phyloP scores from a whole-genome alignment of 805 yeast genomes.

The Metschnikowia similis region DNA sequence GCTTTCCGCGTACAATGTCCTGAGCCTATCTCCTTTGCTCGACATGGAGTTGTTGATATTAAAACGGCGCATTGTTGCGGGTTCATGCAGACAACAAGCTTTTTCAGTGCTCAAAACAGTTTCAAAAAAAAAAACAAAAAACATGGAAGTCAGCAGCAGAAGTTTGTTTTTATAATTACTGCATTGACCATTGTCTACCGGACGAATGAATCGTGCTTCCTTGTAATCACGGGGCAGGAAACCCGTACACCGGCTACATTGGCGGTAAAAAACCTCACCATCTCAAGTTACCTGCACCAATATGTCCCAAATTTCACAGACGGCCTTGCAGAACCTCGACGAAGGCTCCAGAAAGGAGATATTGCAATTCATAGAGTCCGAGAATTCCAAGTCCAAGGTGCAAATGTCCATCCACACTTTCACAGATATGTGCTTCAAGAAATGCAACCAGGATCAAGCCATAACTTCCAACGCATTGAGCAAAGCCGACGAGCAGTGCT shows the following conservation, averaged over 20 bases:
- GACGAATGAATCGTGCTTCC: not conserved
- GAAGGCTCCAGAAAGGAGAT: constrained; percentile 71
- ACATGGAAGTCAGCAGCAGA: not conserved
- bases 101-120: not conserved
- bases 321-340: constrained; percentile 45
- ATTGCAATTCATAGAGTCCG: constrained; percentile 70
- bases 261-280: not conserved
- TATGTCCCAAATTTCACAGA: constrained; percentile 35
- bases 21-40: constrained; percentile 1
- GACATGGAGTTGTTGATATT: constrained; percentile 1
- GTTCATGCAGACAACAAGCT: not conserved
- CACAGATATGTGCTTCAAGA: constrained; percentile 87
- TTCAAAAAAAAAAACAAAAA: not conserved
- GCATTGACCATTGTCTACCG: not conserved
- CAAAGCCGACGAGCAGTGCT: constrained; percentile 62
- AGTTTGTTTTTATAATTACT: not conserved
- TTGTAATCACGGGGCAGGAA: not conserved
- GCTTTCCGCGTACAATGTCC: not conserved
- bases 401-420: constrained; percentile 82
- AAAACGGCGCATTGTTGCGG: not conserved
- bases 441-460: constrained; percentile 55
- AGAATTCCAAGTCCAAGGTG: constrained; percentile 81
- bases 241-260: constrained; percentile 11
- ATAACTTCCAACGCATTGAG: constrained; percentile 48
- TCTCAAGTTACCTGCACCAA: not conserved